phyloP scores from a whole-genome alignment of 345 rosid genomes.

The Euphorbia peplus region DNA sequence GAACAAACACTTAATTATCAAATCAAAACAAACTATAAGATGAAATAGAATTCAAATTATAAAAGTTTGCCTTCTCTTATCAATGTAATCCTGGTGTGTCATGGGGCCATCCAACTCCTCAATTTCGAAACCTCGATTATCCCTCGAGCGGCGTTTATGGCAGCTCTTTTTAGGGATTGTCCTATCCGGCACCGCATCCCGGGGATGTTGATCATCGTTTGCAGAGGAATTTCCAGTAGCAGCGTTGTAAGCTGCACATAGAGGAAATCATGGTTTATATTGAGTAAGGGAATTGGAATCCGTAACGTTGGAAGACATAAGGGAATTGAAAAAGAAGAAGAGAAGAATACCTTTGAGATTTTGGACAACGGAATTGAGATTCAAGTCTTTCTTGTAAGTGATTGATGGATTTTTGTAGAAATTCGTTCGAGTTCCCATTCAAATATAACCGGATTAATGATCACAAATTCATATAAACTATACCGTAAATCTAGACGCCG shows the following conservation, averaged over 20 bases:
- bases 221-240: constrained; percentile 53
- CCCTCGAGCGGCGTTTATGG: constrained; percentile 33
- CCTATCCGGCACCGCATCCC: neutral
- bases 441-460: no score
- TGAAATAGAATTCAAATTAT: constrained; percentile 1
- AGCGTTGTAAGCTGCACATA: constrained; percentile 48
- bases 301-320: neutral
- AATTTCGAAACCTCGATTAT: constrained; percentile 16
- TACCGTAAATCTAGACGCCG: no score
- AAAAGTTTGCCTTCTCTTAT: constrained; percentile 42
- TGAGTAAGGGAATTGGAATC: neutral
- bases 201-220: constrained; percentile 16
- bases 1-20: no score
- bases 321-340: neutral
- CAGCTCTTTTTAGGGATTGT: constrained; percentile 1
- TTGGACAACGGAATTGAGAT: constrained; percentile 59
- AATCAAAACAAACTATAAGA: neutral
- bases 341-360: constrained; percentile 47
- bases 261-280: neutral
- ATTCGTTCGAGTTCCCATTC: constrained; percentile 56
- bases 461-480: no score
- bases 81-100: constrained; percentile 61
- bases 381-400: constrained; percentile 52
- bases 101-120: constrained; percentile 44
- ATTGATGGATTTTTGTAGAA: constrained; percentile 63